These are phyloP conservation scores for Chlamydomonas reinhardtii DNA, from an alignment of 163 green algal species.

Conservation along the genomic window DNA sequence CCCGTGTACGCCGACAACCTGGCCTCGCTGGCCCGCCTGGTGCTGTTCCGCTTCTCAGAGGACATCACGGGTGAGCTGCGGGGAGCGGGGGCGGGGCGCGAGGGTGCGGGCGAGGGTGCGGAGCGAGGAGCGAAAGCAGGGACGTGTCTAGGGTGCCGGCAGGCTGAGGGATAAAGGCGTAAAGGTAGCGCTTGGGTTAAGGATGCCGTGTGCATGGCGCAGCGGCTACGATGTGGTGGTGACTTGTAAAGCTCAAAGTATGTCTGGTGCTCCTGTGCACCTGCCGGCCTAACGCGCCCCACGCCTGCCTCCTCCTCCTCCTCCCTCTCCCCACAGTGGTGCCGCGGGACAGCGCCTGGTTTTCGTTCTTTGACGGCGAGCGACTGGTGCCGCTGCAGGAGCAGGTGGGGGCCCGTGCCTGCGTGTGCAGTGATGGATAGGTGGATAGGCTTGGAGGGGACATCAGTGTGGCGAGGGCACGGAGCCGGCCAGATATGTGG, in stretches of 20 bases:
- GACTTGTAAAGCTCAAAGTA: too few relatives aligned
- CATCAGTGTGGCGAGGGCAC: too few relatives aligned
- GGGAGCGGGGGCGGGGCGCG: neutral
- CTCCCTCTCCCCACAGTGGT: slow-evolving; percentile 71
- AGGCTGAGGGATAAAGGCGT: too few relatives aligned
- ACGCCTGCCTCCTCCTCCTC: neutral
- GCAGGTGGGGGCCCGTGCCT: slow-evolving; percentile 15
- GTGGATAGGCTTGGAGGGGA: too few relatives aligned
- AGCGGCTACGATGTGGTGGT: too few relatives aligned
- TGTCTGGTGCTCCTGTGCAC: too few relatives aligned
- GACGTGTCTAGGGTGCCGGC: too few relatives aligned
- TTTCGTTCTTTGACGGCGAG: slow-evolving; percentile 75
- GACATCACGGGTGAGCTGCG: slow-evolving; percentile 80
- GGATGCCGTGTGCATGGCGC: too few relatives aligned
- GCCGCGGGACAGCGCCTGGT: slow-evolving; percentile 84
- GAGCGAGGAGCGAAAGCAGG: neutral
- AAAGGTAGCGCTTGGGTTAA: too few relatives aligned
- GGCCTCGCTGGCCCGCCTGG: slow-evolving; percentile 76
- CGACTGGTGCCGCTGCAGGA: slow-evolving; percentile 70
- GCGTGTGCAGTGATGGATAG: too few relatives aligned
- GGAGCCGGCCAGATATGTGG: too few relatives aligned
- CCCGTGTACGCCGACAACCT: slow-evolving; percentile 82
- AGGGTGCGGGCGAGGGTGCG: neutral
- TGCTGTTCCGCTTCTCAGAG: slow-evolving; percentile 85
- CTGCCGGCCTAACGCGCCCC: too few relatives aligned